A percentile compares a stretch with the other conserved stretches of the same genome.
These are phyloP conservation scores for Candida sanyiensis DNA, from an alignment of 805 yeast genomes.

Conservation along the genomic window DNA sequence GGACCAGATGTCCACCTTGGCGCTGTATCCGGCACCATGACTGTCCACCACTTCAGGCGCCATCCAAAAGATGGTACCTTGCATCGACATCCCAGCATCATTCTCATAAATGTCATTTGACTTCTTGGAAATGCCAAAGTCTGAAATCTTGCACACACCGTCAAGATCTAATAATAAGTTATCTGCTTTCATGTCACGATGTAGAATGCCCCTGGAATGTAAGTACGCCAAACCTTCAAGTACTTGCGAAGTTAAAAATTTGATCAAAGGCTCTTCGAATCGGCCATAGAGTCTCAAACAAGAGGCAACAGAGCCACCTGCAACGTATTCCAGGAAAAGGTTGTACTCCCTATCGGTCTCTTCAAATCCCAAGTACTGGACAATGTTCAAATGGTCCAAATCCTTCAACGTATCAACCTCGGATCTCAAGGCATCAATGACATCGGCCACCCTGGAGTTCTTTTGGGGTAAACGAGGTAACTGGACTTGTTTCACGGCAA, in stretches of 20 bases:
- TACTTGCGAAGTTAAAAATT: conserved; percentile 72
- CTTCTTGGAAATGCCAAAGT: conserved; percentile 91
- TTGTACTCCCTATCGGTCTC: conserved; percentile 67
- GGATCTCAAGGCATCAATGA: conserved; percentile 74
- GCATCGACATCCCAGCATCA: conserved; percentile 95
- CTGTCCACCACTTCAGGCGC: conserved; percentile 98
- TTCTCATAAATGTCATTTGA: conserved; percentile 82
- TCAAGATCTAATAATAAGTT: conserved; percentile 82
- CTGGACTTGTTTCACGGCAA: conserved; percentile 94
- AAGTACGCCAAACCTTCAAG: conserved; percentile 80
- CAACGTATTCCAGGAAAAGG: conserved; percentile 89
- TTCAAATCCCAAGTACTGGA: conserved; percentile 94
- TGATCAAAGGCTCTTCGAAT: conserved; percentile 73
- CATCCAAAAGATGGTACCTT: conserved; percentile 99
- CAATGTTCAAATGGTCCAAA: conserved; percentile 88
- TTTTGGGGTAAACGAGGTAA: conserved; percentile 42
- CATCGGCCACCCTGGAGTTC: conserved; percentile 46
- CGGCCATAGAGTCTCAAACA: conserved; percentile 77
- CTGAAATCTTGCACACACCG: conserved; percentile 92
- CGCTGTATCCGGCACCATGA: conserved; percentile 89
- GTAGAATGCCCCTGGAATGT: conserved; percentile 82
- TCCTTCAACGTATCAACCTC: conserved; percentile 94
- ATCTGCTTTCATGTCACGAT: conserved; percentile 93
- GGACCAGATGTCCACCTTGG: conserved; percentile 98
- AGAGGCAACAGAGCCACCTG: conserved; percentile 94